Evolutionary conservation across 768 basidiomycete genomes (phyloP), one percentile per base, ranked within the genome.

Genomic region (Chalciporus piperatus): DNA sequence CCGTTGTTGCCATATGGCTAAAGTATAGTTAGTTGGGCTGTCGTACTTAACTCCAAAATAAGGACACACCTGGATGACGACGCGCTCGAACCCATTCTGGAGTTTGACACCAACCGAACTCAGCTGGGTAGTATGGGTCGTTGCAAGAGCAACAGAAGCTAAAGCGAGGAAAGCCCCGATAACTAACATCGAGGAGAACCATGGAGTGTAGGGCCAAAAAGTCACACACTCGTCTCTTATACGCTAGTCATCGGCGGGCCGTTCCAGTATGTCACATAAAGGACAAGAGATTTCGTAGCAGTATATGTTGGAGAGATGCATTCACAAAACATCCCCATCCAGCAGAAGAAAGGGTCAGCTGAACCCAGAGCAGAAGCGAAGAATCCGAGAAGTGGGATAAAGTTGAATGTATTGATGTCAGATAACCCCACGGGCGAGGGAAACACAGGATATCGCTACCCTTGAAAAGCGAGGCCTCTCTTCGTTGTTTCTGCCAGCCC

Each of bases 401-500:
- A 39, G 42, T 28, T 8, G 41, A 37, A 45, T 28, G 46, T 19
- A 49, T 38, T 14, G 20, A 50, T 20, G 17, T 14, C 33, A 28
- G 19, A 32, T n/a, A 40, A 22, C 32, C 35, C 27, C 14, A 55
- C 45, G 53, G 51, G 49, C 7, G 37, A 42, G 22, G 45, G 37
- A 38, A 42, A 42, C 9, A 16, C 13, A n/a, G 14, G 37, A 32
- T 42, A 53, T 47, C 39, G 27, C 56, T 66, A 93, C 39, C 90
- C 92, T 64, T 95, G 92, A 74, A 98, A 96, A 0, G 92, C 87
- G 12, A 92, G 72, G 2, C 92, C 92, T 25, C 74, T 75, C 66
- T 81, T 87, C 33, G 81, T 84, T 0, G 89, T 87, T 71, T 96
- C 92, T n/a, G 93, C 92, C 58, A 92, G 70, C 6, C 95, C 95